Conservation (phyloP, 805 yeast genomes). For the Candida sithepensis region DNA sequence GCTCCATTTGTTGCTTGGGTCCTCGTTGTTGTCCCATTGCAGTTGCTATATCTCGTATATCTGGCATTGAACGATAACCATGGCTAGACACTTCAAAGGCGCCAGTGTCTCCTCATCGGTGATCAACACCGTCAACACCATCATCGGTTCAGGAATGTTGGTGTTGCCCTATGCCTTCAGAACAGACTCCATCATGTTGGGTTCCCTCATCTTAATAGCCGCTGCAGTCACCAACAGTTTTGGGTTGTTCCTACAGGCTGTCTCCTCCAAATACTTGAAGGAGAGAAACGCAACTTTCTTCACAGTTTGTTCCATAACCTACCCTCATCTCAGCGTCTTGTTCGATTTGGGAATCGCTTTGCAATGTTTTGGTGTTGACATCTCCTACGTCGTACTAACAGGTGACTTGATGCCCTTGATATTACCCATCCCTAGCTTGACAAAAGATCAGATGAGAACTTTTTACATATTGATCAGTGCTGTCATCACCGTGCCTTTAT, state of each 20-base stretch:
- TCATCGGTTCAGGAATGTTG: slow-evolving; percentile 75
- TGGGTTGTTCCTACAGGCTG: slow-evolving; percentile 63
- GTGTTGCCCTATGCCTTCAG: slow-evolving; percentile 73
- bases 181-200: slow-evolving; percentile 62
- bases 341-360: slow-evolving; percentile 73
- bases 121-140: slow-evolving; percentile 68
- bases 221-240: slow-evolving; percentile 66
- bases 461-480: slow-evolving; percentile 55
- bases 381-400: slow-evolving; percentile 66
- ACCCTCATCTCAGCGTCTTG: slow-evolving; percentile 64
- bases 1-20: not conserved
- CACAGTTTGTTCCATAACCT: slow-evolving; percentile 64
- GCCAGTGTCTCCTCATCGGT: slow-evolving; percentile 60
- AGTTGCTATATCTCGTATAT: not conserved
- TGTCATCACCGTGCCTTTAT: slow-evolving; percentile 57
- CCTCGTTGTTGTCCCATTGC: not conserved
- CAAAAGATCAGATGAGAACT: slow-evolving; percentile 32
- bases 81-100: slow-evolving; percentile 6
- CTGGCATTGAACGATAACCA: not conserved
- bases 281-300: slow-evolving; percentile 67
- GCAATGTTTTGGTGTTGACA: slow-evolving; percentile 77
- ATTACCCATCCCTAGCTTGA: slow-evolving; percentile 34
- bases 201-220: slow-evolving; percentile 48
- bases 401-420: slow-evolving; percentile 74
- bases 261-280: slow-evolving; percentile 53